These are phyloP conservation scores for Pythium vanterpoolii DNA, from an alignment of 352 stramenopile species.

Conservation along the genomic window DNA sequence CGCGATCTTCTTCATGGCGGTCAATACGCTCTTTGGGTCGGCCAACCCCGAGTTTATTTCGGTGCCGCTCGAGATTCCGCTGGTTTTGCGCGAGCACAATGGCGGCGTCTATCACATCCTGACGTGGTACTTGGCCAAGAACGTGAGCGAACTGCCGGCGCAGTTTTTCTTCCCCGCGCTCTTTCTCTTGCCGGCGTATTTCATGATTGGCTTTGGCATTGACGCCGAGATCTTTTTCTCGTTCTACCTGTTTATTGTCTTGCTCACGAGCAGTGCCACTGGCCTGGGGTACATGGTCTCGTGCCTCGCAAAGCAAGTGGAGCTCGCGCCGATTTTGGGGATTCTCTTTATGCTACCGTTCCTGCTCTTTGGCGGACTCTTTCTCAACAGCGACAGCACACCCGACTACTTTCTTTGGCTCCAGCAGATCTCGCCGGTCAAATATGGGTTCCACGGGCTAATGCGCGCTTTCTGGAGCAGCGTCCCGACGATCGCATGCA, in stretches of 20 bases:
- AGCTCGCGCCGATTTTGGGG: conserved; percentile 34
- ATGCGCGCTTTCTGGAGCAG: conserved; percentile 32
- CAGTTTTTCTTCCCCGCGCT: conserved; percentile 26
- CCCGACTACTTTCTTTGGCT: conserved; percentile 38
- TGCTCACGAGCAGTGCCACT: conserved; percentile 16
- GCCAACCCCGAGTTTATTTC: conserved; percentile 17
- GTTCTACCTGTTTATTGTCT: conserved; percentile 28
- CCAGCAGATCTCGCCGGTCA: conserved; percentile 31
- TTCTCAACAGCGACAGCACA: conserved; percentile 30
- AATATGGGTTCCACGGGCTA: conserved; percentile 33
- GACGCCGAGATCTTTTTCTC: conserved; percentile 27
- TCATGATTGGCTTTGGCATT: conserved; percentile 33
- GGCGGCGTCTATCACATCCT: conserved; percentile 26
- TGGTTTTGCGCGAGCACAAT: conserved; percentile 36
- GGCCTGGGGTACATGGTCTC: conserved; percentile 35
- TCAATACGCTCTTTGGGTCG: conserved; percentile 46
- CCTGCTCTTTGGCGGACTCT: conserved; percentile 37
- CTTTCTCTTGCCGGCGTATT: conserved; percentile 34
- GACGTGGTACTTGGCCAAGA: conserved; percentile 37
- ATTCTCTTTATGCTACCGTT: conserved; percentile 38
- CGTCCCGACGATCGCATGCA: conserved; percentile 28
- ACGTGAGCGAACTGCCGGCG: conserved; percentile 30
- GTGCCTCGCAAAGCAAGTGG: conserved; percentile 25
- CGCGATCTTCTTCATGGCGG: conserved; percentile 41
- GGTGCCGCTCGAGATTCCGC: conserved; percentile 30